Evolutionary conservation across 2,329 filamentous ascomycete genomes (phyloP).

Genomic region (Knufia petricola): DNA sequence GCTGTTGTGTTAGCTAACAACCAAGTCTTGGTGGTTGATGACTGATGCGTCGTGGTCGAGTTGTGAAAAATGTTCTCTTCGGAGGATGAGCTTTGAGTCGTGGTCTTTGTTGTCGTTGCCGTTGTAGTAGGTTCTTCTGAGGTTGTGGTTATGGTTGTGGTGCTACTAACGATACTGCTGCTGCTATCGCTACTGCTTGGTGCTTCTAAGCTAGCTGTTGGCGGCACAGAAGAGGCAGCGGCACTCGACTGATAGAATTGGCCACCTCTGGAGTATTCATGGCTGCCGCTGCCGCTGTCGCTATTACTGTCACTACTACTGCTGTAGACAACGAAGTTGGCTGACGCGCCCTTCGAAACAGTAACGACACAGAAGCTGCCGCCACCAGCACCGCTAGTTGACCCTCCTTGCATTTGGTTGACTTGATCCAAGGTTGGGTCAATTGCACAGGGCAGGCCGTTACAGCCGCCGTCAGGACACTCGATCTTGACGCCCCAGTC

Average conservation of each 20-base stretch:
- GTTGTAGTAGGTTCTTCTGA: too few species aligned
- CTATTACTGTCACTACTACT: too few species aligned
- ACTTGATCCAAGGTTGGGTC: constrained; percentile 49
- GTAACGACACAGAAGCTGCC: constrained; percentile 69
- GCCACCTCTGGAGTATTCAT: constrained; percentile 8
- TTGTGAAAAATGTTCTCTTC: constrained; percentile 3
- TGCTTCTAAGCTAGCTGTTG: constrained; percentile 5
- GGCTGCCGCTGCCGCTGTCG: constrained; percentile 34
- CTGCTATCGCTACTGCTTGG: background rate
- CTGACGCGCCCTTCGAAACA: constrained; percentile 55
- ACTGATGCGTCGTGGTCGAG: background rate
- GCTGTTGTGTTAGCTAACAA: background rate
- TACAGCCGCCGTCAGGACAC: constrained; percentile 57
- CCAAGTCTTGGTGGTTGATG: background rate
- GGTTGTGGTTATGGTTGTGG: constrained; percentile 6
- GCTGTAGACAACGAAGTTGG: constrained; percentile 59
- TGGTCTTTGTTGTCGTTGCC: constrained; percentile 8
- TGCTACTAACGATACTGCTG: background rate
- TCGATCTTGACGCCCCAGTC: constrained; percentile 60
- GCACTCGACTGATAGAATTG: constrained; percentile 9
- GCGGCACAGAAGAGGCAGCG: constrained; percentile 12
- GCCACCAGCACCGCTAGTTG: constrained; percentile 55
- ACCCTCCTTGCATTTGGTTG: constrained; percentile 50
- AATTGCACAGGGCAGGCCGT: constrained; percentile 65
- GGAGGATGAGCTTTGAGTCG: constrained; percentile 2